Base-by-base conservation (phyloP, 352 stramenopile species). In the Globisporangium nodosum region DNA sequence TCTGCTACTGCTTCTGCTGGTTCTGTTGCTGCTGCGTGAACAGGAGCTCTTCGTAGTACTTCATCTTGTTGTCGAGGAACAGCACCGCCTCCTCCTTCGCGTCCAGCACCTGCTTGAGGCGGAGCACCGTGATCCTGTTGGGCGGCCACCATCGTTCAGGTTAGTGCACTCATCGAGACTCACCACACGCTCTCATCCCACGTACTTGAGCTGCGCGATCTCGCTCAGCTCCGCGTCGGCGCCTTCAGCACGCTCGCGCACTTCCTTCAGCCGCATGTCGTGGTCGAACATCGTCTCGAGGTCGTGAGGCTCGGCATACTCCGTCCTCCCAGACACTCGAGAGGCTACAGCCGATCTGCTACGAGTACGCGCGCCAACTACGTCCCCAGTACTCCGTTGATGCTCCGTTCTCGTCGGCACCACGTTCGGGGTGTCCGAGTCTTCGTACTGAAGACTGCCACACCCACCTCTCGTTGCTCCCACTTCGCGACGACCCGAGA, bases 11-110 rank as follows among this genome's bases (percentile, higher is more conserved):
- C 42, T 21, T 5, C 16, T 1, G 42, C 16, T 47, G 42, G 15
- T 48, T 16, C 40, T 18, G 11, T 13, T 43, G 37, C 37, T 43
- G 37, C 9, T 21, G 40, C 40, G 18, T 21, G 40, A 13, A 7
- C 7, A 58, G 33, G 9, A 74, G 16, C 20, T 65, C 60, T 54
- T 85, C 72, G 58, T 85, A 74, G 48, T 74, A 71, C 21, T 54
- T 67, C 24, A 90, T 65, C 63, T 80, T 76, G 43, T 57, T 65
- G 60, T 88, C 71, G 35, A 90, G 65, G 45, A 82, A 85, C 20
- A 66, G 52, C 37, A 90, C 64, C 56, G 76, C 65, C n/a, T 80
- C 77, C 53, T 90, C 77, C 49, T 85, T 87, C 20, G 70, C 70
- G 35, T 84, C 71, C n/a, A 90, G 57, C 18, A 61, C 66, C 40